Percentiles rank a stretch among this genome's conserved stretches.
Evolutionary conservation across 805 yeast genomes (phyloP).

Genomic region (Wickerhamomyces pijperi): DNA sequence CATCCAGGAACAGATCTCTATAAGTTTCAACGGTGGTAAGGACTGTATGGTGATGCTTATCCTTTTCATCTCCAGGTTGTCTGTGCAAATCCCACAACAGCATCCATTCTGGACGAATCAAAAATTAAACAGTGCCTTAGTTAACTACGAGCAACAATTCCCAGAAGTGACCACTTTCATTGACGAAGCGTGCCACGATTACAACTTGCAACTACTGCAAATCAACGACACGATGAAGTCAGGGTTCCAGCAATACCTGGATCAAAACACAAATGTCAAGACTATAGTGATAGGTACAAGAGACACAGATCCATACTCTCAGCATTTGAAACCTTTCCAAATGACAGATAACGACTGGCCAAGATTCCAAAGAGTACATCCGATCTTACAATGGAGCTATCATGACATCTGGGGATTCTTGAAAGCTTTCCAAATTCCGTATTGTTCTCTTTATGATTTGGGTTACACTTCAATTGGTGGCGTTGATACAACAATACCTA

Average conservation of each 20-base stretch:
- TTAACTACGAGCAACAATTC: conserved; percentile 67
- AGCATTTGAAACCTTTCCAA: conserved; percentile 45
- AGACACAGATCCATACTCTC: conserved; percentile 78
- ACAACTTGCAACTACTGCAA: conserved; percentile 38
- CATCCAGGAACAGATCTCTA: conserved; percentile 43
- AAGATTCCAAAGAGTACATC: conserved; percentile 69
- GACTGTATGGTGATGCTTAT: conserved; percentile 88
- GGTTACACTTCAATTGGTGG: conserved; percentile 94
- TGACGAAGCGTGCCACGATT: conserved; percentile 36
- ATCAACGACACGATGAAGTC: conserved; percentile 35
- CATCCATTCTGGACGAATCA: conserved; percentile 13
- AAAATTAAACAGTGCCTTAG: conserved; percentile 51
- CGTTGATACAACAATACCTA: conserved; percentile 52
- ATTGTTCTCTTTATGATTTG: conserved; percentile 65
- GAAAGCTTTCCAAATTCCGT: conserved; percentile 41
- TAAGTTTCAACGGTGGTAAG: conserved; percentile 93
- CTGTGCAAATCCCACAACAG: conserved; percentile 15
- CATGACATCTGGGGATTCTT: conserved; percentile 81
- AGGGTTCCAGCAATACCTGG: conserved; percentile 60
- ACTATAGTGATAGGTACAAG: conserved; percentile 85
- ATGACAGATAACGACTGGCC: conserved; percentile 92
- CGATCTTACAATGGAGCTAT: conserved; percentile 81
- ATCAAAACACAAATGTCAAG: conserved; percentile 38
- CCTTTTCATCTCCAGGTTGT: conserved; percentile 50
- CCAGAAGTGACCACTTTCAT: conserved; percentile 62